These are phyloP conservation scores for Epichloe scottii DNA, from an alignment of 2,329 filamentous ascomycete genomes.

Conservation along the genomic window DNA sequence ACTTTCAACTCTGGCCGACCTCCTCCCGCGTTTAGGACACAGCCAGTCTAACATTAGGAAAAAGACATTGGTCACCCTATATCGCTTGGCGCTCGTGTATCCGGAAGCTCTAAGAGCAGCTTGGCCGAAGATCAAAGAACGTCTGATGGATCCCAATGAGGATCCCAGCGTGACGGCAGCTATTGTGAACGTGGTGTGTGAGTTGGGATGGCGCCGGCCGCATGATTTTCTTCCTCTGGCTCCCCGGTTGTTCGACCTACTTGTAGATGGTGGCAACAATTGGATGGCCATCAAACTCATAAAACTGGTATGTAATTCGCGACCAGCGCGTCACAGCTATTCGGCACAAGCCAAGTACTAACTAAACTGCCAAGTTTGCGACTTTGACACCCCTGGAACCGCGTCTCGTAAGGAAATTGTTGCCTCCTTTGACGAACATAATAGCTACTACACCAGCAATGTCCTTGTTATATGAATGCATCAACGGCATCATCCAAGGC, in stretches of 20 bases:
- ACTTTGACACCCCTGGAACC: conserved; percentile 88
- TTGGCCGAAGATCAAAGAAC: conserved; percentile 96
- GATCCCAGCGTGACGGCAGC: conserved; percentile 90
- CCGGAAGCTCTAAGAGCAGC: conserved; percentile 84
- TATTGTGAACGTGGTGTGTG: conserved; percentile 93
- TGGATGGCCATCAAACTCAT: conserved; percentile 99
- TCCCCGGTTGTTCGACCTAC: conserved; percentile 78
- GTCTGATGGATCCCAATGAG: conserved; percentile 78
- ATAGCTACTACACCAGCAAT: conserved; percentile 93
- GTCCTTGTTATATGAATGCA: conserved; percentile 97
- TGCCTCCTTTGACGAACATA: conserved; percentile 82
- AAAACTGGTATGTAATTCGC: conserved; percentile 54
- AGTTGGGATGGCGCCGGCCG: conserved; percentile 85
- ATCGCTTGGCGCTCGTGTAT: conserved; percentile 88
- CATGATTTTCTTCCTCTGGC: conserved; percentile 89
- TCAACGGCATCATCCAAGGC: conserved; percentile 95
- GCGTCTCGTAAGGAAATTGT: conserved; percentile 75
- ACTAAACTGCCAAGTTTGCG: conserved; percentile 54
- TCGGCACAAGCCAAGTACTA: conserved; percentile 10
- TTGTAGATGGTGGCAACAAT: conserved; percentile 89
- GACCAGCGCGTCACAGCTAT: background rate
- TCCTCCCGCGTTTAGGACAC: conserved; percentile 77
- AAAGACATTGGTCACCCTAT: conserved; percentile 91
- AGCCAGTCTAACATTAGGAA: conserved; percentile 79
- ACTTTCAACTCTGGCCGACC: conserved; percentile 74